Percentiles rank a stretch among this genome's conserved stretches.
Conservation (phyloP, 306 rosid genomes). For the Sindora glabra region DNA sequence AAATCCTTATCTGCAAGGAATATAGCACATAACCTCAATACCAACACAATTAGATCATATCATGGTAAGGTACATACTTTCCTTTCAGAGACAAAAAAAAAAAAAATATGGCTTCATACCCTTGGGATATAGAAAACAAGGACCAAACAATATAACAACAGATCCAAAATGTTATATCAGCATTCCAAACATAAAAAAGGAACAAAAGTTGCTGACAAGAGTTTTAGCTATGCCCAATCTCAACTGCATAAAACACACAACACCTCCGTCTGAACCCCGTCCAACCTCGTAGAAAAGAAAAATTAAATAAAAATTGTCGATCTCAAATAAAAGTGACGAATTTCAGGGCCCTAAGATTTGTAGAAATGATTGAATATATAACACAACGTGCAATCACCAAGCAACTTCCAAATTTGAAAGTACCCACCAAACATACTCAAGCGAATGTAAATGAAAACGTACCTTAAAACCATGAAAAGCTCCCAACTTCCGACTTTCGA, state of each 20-base stretch:
- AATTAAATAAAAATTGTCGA: not conserved
- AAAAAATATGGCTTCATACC: slow-evolving; percentile 7
- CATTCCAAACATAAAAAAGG: not conserved
- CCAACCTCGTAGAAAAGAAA: not conserved
- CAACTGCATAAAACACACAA: not conserved
- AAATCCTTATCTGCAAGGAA: too few species aligned
- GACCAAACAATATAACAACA: not conserved
- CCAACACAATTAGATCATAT: not conserved
- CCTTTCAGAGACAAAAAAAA: not conserved
- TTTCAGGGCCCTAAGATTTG: not conserved
- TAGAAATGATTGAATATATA: not conserved
- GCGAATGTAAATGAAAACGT: slow-evolving; percentile 1
- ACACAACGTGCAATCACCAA: too few species aligned
- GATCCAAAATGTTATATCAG: not conserved
- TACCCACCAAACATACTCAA: slow-evolving; percentile 13
- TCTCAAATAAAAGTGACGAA: not conserved
- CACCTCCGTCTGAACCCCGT: not conserved
- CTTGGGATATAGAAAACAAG: not conserved
- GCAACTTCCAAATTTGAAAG: too few species aligned
- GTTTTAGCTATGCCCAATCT: not conserved
- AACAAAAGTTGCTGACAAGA: not conserved
- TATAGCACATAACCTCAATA: not conserved
- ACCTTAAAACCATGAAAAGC: slow-evolving; percentile 43
- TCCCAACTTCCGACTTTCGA: slow-evolving; percentile 27
- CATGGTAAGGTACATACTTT: not conserved